These are phyloP conservation scores for Bretziella fagacearum DNA, from an alignment of 2,329 filamentous ascomycete genomes.

Conservation along the genomic window DNA sequence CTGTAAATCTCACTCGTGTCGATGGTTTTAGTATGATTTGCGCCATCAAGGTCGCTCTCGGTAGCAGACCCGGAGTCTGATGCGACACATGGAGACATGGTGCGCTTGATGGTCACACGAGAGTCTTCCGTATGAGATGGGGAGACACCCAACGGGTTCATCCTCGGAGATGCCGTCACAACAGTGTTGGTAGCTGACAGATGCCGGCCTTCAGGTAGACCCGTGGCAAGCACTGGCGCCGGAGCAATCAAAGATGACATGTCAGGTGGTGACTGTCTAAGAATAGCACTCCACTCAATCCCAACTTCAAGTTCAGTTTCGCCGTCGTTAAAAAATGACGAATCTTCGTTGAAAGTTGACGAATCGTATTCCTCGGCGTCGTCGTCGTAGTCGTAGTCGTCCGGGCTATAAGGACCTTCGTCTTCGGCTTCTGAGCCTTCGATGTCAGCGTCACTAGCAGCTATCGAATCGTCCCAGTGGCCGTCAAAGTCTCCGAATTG, in stretches of 20 bases:
- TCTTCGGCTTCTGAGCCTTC: not conserved
- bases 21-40: not conserved
- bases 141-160: conserved; percentile 1
- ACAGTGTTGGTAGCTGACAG: conserved; percentile 9
- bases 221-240: not conserved
- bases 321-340: conserved; percentile 2
- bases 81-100: conserved; percentile 6
- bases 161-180: not conserved
- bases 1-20: not conserved
- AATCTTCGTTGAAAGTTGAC: not conserved
- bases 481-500: conserved; percentile 10
- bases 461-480: not conserved
- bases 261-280: not conserved
- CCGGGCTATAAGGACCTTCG: not conserved
- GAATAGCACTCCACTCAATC: conserved; percentile 9
- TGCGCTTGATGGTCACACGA: conserved; percentile 10
- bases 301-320: conserved; percentile 5
- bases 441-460: conserved; percentile 1
- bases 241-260: not conserved
- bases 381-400: conserved; percentile 5
- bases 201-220: not conserved
- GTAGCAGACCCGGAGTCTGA: conserved; percentile 4
- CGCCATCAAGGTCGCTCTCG: not conserved
- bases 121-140: conserved; percentile 10
- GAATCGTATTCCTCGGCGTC: not conserved